Percentiles rank a stretch among this genome's conserved stretches.
Evolutionary conservation across 495 filamentous ascomycete genomes (phyloP).

Genomic region (Xylaria intraflava): DNA sequence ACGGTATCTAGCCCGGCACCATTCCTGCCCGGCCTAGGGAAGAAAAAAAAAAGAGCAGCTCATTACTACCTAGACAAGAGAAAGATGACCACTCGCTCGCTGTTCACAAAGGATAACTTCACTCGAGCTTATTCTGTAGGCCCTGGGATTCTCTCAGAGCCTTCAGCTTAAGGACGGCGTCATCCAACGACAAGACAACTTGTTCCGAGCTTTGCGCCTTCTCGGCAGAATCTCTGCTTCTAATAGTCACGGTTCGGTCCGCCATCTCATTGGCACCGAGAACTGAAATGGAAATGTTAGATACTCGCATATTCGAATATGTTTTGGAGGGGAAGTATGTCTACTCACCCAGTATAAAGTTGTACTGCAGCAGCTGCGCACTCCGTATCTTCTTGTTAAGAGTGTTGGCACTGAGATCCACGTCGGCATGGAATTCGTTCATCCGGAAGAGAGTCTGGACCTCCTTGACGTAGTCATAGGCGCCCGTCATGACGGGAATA

Average conservation of each 20-base stretch:
- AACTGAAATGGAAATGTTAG: conserved; percentile 33
- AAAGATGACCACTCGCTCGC: not conserved
- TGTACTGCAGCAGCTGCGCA: conserved; percentile 82
- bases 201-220: conserved; percentile 49
- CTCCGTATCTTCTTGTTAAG: conserved; percentile 93
- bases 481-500: conserved; percentile 80
- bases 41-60: too few species aligned
- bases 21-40: too few species aligned
- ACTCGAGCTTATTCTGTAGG: conserved; percentile 11
- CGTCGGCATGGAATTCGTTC: conserved; percentile 68
- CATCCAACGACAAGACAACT: conserved; percentile 60
- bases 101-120: not conserved
- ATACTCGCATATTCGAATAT: not conserved
- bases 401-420: conserved; percentile 85
- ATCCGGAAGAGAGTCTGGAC: conserved; percentile 56
- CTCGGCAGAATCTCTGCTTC: conserved; percentile 57
- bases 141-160: conserved; percentile 50
- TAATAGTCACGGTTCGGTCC: conserved; percentile 58
- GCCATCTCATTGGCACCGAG: conserved; percentile 63
- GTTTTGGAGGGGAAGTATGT: not conserved
- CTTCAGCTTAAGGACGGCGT: conserved; percentile 54
- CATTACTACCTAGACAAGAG: not conserved
- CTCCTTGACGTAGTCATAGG: conserved; percentile 81
- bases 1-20: conserved; percentile 5
- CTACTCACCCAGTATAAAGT: conserved; percentile 73